These are phyloP conservation scores for Aspergillus sp. DNA, from an alignment of 2,329 filamentous ascomycete species.

Conservation along the genomic window DNA sequence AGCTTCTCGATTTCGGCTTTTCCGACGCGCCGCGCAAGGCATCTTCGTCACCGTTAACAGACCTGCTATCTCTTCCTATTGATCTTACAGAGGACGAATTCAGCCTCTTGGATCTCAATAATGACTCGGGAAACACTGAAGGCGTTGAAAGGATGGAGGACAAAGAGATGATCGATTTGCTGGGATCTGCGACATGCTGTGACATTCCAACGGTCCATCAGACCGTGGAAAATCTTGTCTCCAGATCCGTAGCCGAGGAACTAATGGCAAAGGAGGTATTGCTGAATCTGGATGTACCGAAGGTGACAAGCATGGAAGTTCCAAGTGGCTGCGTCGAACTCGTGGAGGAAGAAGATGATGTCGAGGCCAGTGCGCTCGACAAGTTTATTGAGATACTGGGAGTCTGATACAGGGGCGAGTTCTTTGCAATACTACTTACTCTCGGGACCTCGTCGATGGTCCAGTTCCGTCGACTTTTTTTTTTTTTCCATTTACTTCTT, in stretches of 20 bases:
- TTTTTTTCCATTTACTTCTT: too few species aligned
- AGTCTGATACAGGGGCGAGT: not conserved
- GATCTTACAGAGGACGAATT: not conserved
- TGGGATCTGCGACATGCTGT: too few species aligned
- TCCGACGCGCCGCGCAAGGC: not conserved
- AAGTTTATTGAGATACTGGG: slow-evolving; percentile 22
- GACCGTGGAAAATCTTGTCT: too few species aligned
- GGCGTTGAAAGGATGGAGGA: not conserved
- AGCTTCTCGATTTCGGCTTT: slow-evolving; percentile 23
- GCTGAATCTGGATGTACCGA: not conserved
- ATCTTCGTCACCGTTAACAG: not conserved
- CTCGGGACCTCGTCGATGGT: not conserved
- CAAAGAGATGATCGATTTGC: not conserved
- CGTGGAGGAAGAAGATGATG: slow-evolving; percentile 22
- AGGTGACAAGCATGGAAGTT: not conserved
- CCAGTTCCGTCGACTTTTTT: not conserved
- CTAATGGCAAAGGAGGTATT: not conserved
- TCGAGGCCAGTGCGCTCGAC: slow-evolving; percentile 28
- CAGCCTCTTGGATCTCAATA: slow-evolving; percentile 17
- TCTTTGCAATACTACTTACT: too few species aligned
- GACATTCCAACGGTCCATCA: too few species aligned
- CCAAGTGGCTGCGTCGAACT: slow-evolving; percentile 13
- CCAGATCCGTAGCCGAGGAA: too few species aligned
- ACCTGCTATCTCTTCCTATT: not conserved
- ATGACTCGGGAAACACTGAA: not conserved